These are phyloP conservation scores for Pseudogymnoascus sp. DNA, from an alignment of 2,329 filamentous ascomycete species.

Conservation along the genomic window DNA sequence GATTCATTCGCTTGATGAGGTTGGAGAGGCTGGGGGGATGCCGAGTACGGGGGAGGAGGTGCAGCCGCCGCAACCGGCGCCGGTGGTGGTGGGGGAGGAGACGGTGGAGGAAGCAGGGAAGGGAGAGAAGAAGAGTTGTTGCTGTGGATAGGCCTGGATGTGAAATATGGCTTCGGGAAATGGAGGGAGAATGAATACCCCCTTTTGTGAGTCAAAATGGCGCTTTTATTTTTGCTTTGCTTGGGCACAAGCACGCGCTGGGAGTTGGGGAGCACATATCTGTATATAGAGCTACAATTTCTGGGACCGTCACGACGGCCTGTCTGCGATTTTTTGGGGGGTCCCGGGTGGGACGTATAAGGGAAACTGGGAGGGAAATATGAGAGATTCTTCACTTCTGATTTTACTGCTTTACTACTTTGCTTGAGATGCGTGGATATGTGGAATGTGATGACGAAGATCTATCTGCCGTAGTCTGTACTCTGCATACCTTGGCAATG, in stretches of 20 bases:
- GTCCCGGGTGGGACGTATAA: not conserved
- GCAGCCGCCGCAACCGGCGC: not conserved
- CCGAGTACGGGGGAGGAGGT: not conserved
- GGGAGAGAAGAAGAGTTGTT: not conserved
- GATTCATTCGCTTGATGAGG: slow-evolving; percentile 34
- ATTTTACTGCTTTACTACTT: not conserved
- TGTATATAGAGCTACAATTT: not conserved
- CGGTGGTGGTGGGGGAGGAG: not conserved
- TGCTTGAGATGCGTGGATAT: not conserved
- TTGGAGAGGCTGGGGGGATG: not conserved
- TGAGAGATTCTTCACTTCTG: not conserved
- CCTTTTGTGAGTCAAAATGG: not conserved
- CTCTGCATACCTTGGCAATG: too few species aligned
- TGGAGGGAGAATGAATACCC: not conserved
- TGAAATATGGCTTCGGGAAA: not conserved
- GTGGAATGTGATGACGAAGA: too few species aligned
- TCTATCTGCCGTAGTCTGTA: too few species aligned
- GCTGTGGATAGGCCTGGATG: not conserved
- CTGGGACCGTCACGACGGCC: not conserved
- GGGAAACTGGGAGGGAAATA: not conserved
- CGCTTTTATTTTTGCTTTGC: too few species aligned
- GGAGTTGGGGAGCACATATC: not conserved
- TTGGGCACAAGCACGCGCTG: not conserved
- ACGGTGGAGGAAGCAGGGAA: not conserved
- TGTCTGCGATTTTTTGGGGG: not conserved